phyloP scores from a whole-genome alignment of 495 filamentous ascomycete species.

The Lindgomyces ingoldianus region DNA sequence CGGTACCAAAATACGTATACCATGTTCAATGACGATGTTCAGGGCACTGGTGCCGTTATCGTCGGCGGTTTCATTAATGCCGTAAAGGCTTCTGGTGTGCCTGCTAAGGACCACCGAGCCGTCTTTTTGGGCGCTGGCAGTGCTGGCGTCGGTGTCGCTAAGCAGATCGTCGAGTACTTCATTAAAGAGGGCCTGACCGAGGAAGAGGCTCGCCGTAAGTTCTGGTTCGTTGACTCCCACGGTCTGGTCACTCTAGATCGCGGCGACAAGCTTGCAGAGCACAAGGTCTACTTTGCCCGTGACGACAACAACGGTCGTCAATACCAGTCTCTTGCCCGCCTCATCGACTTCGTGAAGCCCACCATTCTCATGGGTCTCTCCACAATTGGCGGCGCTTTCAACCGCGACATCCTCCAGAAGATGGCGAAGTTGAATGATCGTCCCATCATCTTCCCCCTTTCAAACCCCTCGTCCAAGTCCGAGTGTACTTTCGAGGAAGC shows the following conservation, averaged over 20 bases:
- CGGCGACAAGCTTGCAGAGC: slow-evolving; percentile 89
- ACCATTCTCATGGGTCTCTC: slow-evolving; percentile 93
- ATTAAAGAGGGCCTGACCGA: slow-evolving; percentile 91
- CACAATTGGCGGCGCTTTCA: slow-evolving; percentile 93
- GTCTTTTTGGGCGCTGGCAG: slow-evolving; percentile 96
- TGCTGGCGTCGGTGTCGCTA: slow-evolving; percentile 94
- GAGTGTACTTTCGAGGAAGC: slow-evolving; percentile 97
- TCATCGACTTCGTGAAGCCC: slow-evolving; percentile 90
- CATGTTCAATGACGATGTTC: slow-evolving; percentile 98
- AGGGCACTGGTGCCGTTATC: slow-evolving; percentile 95
- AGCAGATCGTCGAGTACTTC: slow-evolving; percentile 95
- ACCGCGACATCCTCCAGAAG: slow-evolving; percentile 77
- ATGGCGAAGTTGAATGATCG: slow-evolving; percentile 78
- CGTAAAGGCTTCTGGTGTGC: slow-evolving; percentile 82
- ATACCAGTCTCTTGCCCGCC: slow-evolving; percentile 83
- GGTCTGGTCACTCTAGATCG: slow-evolving; percentile 92
- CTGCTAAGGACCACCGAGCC: slow-evolving; percentile 85
- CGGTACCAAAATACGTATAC: slow-evolving; percentile 84
- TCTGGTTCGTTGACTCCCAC: slow-evolving; percentile 94
- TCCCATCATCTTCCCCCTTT: slow-evolving; percentile 91
- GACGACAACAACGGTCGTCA: slow-evolving; percentile 89
- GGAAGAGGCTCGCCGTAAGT: slow-evolving; percentile 82
- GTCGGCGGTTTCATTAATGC: slow-evolving; percentile 93
- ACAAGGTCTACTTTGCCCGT: slow-evolving; percentile 97
- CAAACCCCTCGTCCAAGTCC: slow-evolving; percentile 91